phyloP scores from a whole-genome alignment of 768 basidiomycete species.

The Saitozyma sp. region DNA sequence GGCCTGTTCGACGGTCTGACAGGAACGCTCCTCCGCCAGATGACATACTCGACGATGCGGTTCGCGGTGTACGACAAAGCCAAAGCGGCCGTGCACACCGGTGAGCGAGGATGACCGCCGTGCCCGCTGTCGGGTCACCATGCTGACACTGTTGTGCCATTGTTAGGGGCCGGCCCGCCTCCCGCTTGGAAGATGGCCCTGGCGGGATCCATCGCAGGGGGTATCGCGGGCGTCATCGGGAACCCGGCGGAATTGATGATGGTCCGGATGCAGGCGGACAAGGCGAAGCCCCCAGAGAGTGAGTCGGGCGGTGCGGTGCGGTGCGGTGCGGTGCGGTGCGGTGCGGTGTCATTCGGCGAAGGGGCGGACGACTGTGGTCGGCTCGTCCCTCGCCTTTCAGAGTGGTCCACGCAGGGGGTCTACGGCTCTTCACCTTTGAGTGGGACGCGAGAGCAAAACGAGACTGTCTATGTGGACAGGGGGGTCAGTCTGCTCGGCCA shows the following conservation, averaged over 20 bases:
- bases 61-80: constrained; percentile 93
- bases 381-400: too few species aligned
- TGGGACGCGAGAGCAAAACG: too few species aligned
- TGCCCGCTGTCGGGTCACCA: too few species aligned
- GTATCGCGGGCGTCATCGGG: constrained; percentile 81
- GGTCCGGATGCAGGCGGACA: constrained; percentile 85
- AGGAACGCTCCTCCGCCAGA: constrained; percentile 86
- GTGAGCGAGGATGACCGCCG: constrained; percentile 37
- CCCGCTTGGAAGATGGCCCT: constrained; percentile 77
- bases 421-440: too few species aligned
- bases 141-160: constrained; percentile 23
- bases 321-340: too few species aligned
- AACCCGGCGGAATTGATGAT: constrained; percentile 64
- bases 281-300: constrained; percentile 76
- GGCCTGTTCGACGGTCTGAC: constrained; percentile 84
- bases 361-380: too few species aligned
- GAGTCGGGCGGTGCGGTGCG: constrained; percentile 17
- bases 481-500: neutral
- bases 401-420: too few species aligned
- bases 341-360: too few species aligned
- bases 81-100: constrained; percentile 75
- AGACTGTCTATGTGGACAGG: neutral
- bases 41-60: constrained; percentile 88
- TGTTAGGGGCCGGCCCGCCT: constrained; percentile 50
- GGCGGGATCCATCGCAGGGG: constrained; percentile 86